Evolutionary conservation across 1,284 basidiomycete species (phyloP).

Genomic region (Phenoliferia sp.): DNA sequence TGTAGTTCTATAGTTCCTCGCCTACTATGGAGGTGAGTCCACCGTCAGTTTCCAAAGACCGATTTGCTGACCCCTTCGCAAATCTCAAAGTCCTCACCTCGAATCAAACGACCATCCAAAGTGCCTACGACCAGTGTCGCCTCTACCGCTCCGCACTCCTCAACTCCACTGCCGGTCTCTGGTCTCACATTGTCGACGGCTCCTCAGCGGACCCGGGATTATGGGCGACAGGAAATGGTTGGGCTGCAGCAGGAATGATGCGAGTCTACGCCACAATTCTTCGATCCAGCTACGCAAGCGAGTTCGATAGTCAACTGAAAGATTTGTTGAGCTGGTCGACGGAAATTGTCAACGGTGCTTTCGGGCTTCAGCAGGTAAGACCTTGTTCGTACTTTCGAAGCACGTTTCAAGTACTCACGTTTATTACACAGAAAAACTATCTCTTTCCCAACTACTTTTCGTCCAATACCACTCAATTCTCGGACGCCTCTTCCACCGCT

Average conservation of each 20-base stretch:
- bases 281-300: conserved; percentile 53
- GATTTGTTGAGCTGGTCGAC: conserved; percentile 62
- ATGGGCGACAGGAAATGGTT: conserved; percentile 57
- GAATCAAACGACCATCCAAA: conserved; percentile 63
- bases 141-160: conserved; percentile 60
- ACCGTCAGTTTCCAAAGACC: background rate
- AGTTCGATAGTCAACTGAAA: conserved; percentile 53
- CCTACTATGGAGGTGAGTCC: conserved; percentile 63
- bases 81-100: conserved; percentile 51
- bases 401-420: background rate
- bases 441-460: conserved; percentile 65
- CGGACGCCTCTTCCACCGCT: conserved; percentile 68
- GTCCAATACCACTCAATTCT: conserved; percentile 62
- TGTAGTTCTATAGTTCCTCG: conserved; percentile 62
- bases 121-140: conserved; percentile 71
- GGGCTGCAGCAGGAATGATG: conserved; percentile 78
- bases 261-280: conserved; percentile 69
- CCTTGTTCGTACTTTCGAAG: background rate
- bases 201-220: conserved; percentile 29
- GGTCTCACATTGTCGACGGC: conserved; percentile 64
- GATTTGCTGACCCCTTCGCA: background rate
- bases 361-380: background rate
- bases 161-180: conserved; percentile 50
- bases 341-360: conserved; percentile 64
- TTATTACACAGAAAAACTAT: background rate